Base-by-base conservation (phyloP, 768 basidiomycete genomes). In the Boletus rubescentipes region DNA sequence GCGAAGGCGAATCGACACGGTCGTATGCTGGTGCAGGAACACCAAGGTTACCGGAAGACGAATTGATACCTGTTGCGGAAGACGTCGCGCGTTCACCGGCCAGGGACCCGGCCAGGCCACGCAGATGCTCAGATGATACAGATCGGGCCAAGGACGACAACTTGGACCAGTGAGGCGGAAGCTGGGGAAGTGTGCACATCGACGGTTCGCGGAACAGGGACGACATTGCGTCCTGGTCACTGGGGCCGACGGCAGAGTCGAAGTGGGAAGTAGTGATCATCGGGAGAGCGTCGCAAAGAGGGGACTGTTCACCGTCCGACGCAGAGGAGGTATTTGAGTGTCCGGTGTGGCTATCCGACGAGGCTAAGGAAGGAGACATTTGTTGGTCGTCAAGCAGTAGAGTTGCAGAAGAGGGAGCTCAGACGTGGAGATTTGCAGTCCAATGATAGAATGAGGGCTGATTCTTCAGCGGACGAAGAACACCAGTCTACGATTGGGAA, bases 1-100 rank as follows among this genome's bases (percentile, higher is more conserved):
- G 71, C 11, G 76, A 76, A 15, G 74, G 71, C 11, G 76, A 76
- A 16, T 63, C 53, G 46, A 43, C 38, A 15, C 52, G 44, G 31
- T 46, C 37, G 44, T 52, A 51, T 0, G 31, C 2, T 6, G 42
- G 46, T 2, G 30, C 23, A 18, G 52, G 52, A 29, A 46, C 41
- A 6, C 43, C 53, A 5, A 59, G 37, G 16, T 36, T 57, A 49
- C 21, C 35, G 10, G 39, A 23, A 50, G 52, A 54, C 38, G 57
- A 15, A n/a, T 32, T 14, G 9, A 41, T 10, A 8, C 39, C 40
- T 7, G 45, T 14, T 20, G 42, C 3, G 16, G 46, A 49, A 50
- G 18, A 37, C 4, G 51, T 30, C 20, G 39, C 12, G 31, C 26
- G 53, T 20, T 62, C 55, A 11, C 38, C 47, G 35, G 41, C 34